Percentiles rank a stretch among this genome's conserved stretches.
phyloP scores from a whole-genome alignment of 2,329 filamentous ascomycete species.

The Talaromyces sp. region DNA sequence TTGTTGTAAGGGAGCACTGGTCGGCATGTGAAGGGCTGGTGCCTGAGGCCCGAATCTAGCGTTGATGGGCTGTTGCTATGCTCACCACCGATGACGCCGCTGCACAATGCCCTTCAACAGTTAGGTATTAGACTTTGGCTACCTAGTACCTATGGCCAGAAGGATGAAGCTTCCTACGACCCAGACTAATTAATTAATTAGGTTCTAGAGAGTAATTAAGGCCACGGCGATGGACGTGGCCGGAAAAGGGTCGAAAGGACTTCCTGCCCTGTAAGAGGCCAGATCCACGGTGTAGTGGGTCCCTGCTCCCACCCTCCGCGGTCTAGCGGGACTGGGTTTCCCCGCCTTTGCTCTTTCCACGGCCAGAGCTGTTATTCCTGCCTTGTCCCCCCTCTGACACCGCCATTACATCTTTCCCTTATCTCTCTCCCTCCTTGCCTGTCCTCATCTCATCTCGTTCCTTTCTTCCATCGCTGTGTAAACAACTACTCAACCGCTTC shows the following conservation, averaged over 20 bases:
- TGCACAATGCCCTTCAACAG: not conserved
- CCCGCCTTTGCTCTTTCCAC: conserved; percentile 1
- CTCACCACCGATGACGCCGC: not conserved
- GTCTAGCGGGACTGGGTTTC: not conserved
- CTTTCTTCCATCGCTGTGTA: not conserved
- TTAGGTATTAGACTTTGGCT: not conserved
- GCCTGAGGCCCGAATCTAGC: not conserved
- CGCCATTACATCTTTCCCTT: conserved; percentile 2
- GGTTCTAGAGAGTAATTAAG: too few species aligned
- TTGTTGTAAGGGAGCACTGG: not conserved
- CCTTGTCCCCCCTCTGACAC: not conserved
- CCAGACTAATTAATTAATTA: too few species aligned
- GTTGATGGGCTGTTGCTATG: not conserved
- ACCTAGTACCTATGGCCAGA: too few species aligned
- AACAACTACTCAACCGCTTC: not conserved
- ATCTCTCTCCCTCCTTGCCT: conserved; percentile 1
- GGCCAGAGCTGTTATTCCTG: not conserved
- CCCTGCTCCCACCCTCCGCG: not conserved
- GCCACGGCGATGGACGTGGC: not conserved
- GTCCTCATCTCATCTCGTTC: conserved; percentile 1
- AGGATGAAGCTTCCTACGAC: not conserved
- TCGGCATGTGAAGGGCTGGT: not conserved
- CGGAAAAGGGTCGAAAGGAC: not conserved
- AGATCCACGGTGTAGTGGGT: not conserved
- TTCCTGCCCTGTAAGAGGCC: not conserved